Evolutionary conservation across 2,329 filamentous ascomycete genomes (phyloP).

Genomic region (Phialophora tarda): DNA sequence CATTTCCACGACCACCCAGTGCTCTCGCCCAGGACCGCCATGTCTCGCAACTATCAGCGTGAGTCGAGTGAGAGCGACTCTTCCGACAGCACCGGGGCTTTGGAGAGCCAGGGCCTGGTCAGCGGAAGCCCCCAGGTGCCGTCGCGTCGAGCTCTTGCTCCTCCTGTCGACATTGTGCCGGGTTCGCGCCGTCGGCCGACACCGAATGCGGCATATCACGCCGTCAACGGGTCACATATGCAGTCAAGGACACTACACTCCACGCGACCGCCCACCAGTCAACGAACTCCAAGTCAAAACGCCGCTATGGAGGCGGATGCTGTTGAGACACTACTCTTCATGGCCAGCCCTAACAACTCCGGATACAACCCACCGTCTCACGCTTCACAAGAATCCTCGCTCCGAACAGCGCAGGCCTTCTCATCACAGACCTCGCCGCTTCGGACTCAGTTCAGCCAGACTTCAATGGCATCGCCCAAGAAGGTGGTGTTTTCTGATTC

Average conservation of each 20-base stretch:
- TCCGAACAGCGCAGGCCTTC: constrained; percentile 31
- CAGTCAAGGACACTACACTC: constrained; percentile 24
- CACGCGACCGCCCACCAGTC: constrained; percentile 37
- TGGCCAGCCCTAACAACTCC: constrained; percentile 57
- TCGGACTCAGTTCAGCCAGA: constrained; percentile 36
- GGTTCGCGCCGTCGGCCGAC: constrained; percentile 48
- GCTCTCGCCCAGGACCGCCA: constrained; percentile 52
- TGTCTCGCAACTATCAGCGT: constrained; percentile 39
- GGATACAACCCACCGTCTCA: constrained; percentile 49
- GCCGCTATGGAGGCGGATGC: constrained; percentile 57
- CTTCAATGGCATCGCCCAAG: constrained; percentile 35
- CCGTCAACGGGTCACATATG: constrained; percentile 24
- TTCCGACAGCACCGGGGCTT: constrained; percentile 33
- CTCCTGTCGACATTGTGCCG: constrained; percentile 51
- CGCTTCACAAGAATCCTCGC: constrained; percentile 38
- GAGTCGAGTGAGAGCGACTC: constrained; percentile 40
- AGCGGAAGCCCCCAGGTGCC: constrained; percentile 26
- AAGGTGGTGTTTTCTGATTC: constrained; percentile 38
- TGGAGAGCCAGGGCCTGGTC: constrained; percentile 28
- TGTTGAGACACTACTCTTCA: constrained; percentile 57
- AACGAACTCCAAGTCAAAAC: constrained; percentile 50
- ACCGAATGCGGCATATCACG: constrained; percentile 43
- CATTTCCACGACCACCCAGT: constrained; percentile 60
- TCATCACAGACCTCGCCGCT: constrained; percentile 36
- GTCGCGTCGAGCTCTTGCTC: constrained; percentile 44